phyloP scores from a whole-genome alignment of 352 stramenopile species.

The Phytophthora parvispora region DNA sequence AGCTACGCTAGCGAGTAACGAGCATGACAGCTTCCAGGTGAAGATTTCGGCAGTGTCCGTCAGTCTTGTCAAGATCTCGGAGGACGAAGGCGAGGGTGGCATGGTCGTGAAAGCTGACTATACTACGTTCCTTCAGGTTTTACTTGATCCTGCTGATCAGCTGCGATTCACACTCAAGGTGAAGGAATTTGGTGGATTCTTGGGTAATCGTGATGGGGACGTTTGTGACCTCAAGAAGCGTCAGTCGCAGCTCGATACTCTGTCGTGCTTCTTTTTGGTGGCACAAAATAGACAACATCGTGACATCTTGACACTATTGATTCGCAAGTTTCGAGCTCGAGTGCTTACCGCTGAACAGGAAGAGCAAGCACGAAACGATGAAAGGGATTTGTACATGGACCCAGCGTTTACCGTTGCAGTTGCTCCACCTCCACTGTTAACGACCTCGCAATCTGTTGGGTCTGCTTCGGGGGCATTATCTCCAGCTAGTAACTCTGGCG shows the following conservation, averaged over 20 bases:
- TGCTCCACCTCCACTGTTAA: slow-evolving; percentile 1
- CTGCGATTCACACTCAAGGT: slow-evolving; percentile 84
- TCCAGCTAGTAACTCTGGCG: slow-evolving; percentile 27
- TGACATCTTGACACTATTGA: slow-evolving; percentile 78
- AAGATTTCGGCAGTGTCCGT: slow-evolving; percentile 71
- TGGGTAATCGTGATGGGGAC: slow-evolving; percentile 70
- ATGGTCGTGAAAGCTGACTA: slow-evolving; percentile 66
- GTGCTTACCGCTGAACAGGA: slow-evolving; percentile 59
- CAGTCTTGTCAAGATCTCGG: slow-evolving; percentile 76
- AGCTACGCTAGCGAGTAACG: slow-evolving; percentile 81
- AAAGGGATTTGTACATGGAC: slow-evolving; percentile 80
- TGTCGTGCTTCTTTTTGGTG: slow-evolving; percentile 84
- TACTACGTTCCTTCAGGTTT: slow-evolving; percentile 71
- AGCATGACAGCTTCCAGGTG: slow-evolving; percentile 86
- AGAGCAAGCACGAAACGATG: slow-evolving; percentile 63
- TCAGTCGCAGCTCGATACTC: slow-evolving; percentile 40
- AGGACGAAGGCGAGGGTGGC: slow-evolving; percentile 73
- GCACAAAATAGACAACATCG: slow-evolving; percentile 84
- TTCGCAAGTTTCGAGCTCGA: slow-evolving; percentile 78
- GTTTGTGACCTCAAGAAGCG: slow-evolving; percentile 68
- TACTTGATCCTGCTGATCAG: slow-evolving; percentile 73
- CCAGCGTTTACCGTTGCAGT: slow-evolving; percentile 52
- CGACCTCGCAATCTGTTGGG: slow-evolving; percentile 2
- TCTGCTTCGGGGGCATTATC: slow-evolving; percentile 26
- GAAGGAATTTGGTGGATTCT: slow-evolving; percentile 76